These are phyloP conservation scores for Phytophthora uliginosa DNA, from an alignment of 352 stramenopile species.

Conservation along the genomic window DNA sequence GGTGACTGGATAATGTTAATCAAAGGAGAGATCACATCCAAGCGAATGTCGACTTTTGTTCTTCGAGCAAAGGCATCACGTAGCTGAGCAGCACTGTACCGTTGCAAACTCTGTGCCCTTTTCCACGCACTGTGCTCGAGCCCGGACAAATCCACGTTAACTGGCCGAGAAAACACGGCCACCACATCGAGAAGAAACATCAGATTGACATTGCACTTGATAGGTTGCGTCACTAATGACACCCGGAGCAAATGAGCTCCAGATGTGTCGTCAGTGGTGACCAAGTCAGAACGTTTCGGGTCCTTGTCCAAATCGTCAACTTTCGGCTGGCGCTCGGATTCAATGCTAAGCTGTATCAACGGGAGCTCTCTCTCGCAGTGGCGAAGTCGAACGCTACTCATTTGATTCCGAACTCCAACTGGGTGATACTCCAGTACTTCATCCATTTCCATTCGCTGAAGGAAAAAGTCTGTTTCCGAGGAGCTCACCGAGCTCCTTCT, in stretches of 20 bases:
- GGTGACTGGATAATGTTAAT: constrained; percentile 79
- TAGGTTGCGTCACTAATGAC: constrained; percentile 81
- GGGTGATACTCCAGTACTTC: constrained; percentile 79
- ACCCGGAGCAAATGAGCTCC: constrained; percentile 55
- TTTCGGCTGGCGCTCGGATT: constrained; percentile 48
- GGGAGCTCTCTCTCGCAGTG: constrained; percentile 77
- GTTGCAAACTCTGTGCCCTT: constrained; percentile 77
- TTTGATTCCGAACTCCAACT: constrained; percentile 62
- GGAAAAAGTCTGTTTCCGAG: constrained; percentile 58
- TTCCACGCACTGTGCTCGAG: constrained; percentile 80
- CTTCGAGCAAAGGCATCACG: constrained; percentile 73
- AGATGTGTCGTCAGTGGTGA: constrained; percentile 15
- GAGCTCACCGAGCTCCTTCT: constrained; percentile 29
- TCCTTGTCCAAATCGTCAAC: constrained; percentile 16
- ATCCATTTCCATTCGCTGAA: constrained; percentile 82
- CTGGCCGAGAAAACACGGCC: constrained; percentile 76
- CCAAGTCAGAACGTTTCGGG: constrained; percentile 22
- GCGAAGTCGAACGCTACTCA: constrained; percentile 79
- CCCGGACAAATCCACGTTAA: constrained; percentile 81
- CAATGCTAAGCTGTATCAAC: constrained; percentile 73
- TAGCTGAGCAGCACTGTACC: constrained; percentile 82
- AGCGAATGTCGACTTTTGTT: constrained; percentile 76
- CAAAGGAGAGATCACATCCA: constrained; percentile 86
- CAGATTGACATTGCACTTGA: constrained; percentile 85
- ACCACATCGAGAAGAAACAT: constrained; percentile 77